Base-by-base conservation (phyloP, 2,329 filamentous ascomycete species). In the Dactylellina haptotyla region DNA sequence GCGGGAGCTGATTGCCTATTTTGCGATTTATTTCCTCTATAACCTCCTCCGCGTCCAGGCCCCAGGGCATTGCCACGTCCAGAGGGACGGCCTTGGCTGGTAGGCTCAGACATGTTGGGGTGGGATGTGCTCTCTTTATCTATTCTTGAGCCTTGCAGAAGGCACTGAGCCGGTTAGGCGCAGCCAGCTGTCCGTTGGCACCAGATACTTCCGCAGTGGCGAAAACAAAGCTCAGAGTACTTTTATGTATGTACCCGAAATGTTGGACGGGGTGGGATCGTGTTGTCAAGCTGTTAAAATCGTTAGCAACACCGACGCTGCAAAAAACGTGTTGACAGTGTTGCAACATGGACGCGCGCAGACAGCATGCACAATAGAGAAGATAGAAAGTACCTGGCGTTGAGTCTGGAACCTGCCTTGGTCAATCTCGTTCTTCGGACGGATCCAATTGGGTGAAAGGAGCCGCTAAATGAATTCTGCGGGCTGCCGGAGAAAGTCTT, bases 41-140 rank as follows among this genome's bases (percentile, higher is more conserved):
- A 18, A 25, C 34, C 43, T 25, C 48, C 48, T 26, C 54, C 45
- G 39, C 34, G 30, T n/a, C 58, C 50, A 25, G 26, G 50, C 18
- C 50, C 51, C 39, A 25, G 30, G 25, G 23, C 26, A 37, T 34
- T 25, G 34, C 43, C 51, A 43, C 45, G 53, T 28, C 43, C 63
- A 3, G 43, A 23, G 10, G 39, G 53, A 30, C 51, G 43, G 10
- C 28, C 30, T 16, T 12, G 26, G 26, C 28, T 34, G n/a, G 58
- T 45, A 8, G 48, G 25, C 14, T n/a, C 20, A 18, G 63, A 66
- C 62, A 66, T 66, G 63, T 67, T 59, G 63, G 53, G 34, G 18
- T n/a, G 32, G 32, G 23, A 41, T 9, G 34, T 9, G 3, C 4
- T 26, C 18, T 41, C 53, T 57, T 43, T 43, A 28, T 43, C 9